These are phyloP conservation scores for Lecanosticta acicola DNA, from an alignment of 2,329 filamentous ascomycete genomes.

Conservation along the genomic window DNA sequence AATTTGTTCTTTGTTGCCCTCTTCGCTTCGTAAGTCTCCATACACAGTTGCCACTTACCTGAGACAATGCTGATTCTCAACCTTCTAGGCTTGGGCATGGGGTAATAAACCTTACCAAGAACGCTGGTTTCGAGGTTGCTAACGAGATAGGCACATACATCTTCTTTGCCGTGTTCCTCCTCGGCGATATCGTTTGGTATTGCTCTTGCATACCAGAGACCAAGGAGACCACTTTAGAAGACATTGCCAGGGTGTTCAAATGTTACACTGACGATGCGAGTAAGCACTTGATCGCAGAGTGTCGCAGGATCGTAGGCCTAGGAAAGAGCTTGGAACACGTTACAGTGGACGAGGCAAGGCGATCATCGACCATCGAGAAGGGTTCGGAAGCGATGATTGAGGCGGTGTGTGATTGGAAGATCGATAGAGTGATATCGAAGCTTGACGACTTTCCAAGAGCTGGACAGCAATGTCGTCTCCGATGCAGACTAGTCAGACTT, in stretches of 20 bases:
- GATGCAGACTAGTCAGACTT: too few relatives aligned
- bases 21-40: constrained; percentile 8
- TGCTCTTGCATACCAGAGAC: constrained; percentile 51
- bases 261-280: constrained; percentile 8
- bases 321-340: constrained; percentile 4
- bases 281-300: constrained; percentile 4
- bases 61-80: too few relatives aligned
- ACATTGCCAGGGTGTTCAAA: constrained; percentile 27
- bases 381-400: constrained; percentile 7
- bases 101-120: constrained; percentile 34
- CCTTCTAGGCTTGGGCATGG: too few relatives aligned
- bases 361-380: constrained; percentile 5
- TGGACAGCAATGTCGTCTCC: too few relatives aligned
- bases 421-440: too few relatives aligned
- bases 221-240: constrained; percentile 37
- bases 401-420: constrained; percentile 4
- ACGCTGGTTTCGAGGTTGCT: constrained; percentile 50
- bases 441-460: too few relatives aligned
- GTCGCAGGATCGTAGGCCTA: constrained; percentile 5
- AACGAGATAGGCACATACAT: constrained; percentile 55
- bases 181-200: constrained; percentile 47
- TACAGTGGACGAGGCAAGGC: constrained; percentile 7
- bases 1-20: constrained; percentile 16
- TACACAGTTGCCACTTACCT: too few relatives aligned
- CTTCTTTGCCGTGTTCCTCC: constrained; percentile 54